phyloP scores from a whole-genome alignment of 139 green algal genomes.

The Chlamydomonas sphaeroides region DNA sequence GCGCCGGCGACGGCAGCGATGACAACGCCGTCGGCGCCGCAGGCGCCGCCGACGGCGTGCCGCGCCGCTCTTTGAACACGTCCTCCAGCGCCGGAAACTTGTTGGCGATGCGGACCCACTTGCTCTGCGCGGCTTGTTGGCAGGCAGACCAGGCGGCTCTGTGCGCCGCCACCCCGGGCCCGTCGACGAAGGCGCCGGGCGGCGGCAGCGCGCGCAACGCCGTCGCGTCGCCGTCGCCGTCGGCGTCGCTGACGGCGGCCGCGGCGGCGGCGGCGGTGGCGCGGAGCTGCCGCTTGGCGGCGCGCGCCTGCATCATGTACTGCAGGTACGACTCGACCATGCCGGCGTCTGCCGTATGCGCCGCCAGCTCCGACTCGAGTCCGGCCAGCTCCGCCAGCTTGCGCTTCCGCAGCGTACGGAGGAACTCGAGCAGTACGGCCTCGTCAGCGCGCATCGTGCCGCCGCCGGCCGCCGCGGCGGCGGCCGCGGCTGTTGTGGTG shows the following conservation, averaged over 20 bases:
- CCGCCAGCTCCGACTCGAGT: slow-evolving; percentile 2
- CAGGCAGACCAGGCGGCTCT: slow-evolving; percentile 15
- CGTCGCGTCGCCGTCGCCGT: background rate
- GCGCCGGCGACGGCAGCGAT: background rate
- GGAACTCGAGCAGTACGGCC: slow-evolving; percentile 49
- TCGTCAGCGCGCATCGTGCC: background rate
- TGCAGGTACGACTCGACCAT: slow-evolving; percentile 37
- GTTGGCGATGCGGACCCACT: slow-evolving; percentile 22
- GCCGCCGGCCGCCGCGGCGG: too few species aligned
- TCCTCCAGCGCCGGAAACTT: slow-evolving; percentile 10
- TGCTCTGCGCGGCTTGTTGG: slow-evolving; percentile 31
- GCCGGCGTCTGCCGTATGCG: background rate
- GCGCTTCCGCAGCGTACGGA: slow-evolving; percentile 40
- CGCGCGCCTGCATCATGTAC: slow-evolving; percentile 3
- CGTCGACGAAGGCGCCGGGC: background rate
- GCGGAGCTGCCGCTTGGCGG: slow-evolving; percentile 9
- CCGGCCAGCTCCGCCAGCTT: slow-evolving; percentile 39
- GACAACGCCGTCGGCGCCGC: background rate
- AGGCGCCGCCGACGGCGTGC: background rate
- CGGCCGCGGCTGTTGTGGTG: background rate
- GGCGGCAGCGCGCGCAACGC: background rate
- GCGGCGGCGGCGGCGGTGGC: background rate
- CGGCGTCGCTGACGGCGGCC: background rate
- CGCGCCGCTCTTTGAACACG: slow-evolving; percentile 9
- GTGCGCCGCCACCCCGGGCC: background rate